Conservation (phyloP, 2,329 filamentous ascomycete species). For the Fulvia fulva region DNA sequence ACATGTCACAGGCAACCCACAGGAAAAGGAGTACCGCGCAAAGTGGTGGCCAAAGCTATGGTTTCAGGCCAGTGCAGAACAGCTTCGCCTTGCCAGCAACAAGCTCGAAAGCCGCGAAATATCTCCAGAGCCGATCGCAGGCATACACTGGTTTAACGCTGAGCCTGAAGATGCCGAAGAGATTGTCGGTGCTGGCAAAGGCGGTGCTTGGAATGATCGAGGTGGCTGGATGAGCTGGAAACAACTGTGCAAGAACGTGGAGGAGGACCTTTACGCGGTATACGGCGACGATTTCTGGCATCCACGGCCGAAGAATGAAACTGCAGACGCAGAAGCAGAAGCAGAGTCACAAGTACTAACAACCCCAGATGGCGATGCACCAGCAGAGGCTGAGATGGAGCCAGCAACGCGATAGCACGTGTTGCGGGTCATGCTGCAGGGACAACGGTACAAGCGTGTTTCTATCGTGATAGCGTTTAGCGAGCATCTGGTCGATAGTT, state of each 20-base stretch:
- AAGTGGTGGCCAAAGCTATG: constrained; percentile 32
- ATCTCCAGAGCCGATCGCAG: constrained; percentile 20
- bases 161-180: constrained; percentile 23
- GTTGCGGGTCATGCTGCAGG: neutral
- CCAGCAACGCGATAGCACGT: neutral
- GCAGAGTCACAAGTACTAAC: neutral
- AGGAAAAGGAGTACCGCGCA: constrained; percentile 27
- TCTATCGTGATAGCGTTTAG: neutral
- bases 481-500: neutral
- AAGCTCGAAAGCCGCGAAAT: constrained; percentile 15
- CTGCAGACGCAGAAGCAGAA: neutral
- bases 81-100: constrained; percentile 21
- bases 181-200: constrained; percentile 14
- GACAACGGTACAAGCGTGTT: neutral
- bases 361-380: neutral
- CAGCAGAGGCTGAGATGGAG: neutral
- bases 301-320: constrained; percentile 4
- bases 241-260: constrained; percentile 21
- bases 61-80: constrained; percentile 27
- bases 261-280: constrained; percentile 19
- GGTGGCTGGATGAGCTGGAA: constrained; percentile 30
- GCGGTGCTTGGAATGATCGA: constrained; percentile 29
- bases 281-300: constrained; percentile 17
- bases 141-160: constrained; percentile 26
- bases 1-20: constrained; percentile 27